phyloP scores from a whole-genome alignment of 768 basidiomycete genomes.

The Lepiota venenata region DNA sequence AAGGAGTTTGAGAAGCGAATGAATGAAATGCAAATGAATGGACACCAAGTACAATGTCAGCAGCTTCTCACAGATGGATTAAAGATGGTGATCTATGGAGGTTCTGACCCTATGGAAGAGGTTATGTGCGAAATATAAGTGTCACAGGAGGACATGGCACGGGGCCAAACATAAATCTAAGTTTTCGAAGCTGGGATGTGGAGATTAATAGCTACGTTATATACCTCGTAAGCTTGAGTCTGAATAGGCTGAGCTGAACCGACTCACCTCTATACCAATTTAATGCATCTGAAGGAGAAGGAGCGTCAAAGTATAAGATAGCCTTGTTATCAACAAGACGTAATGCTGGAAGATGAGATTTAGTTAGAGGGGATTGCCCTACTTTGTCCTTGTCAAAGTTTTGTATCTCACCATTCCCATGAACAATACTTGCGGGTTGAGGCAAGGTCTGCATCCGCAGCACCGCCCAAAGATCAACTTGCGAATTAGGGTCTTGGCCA shows the following conservation, averaged over 20 bases:
- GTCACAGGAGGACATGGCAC: slow-evolving; percentile 1
- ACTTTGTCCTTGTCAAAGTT: too few relatives aligned
- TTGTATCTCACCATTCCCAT: slow-evolving; percentile 64
- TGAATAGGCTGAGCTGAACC: background rate
- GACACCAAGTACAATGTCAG: slow-evolving; percentile 11
- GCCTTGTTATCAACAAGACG: slow-evolving; percentile 92
- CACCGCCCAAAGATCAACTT: slow-evolving; percentile 95
- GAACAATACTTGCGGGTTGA: slow-evolving; percentile 87
- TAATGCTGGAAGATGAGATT: slow-evolving; percentile 46
- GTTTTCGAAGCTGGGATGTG: slow-evolving; percentile 83
- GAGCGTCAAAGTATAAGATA: slow-evolving; percentile 85
- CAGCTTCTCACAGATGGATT: slow-evolving; percentile 18
- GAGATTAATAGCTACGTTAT: slow-evolving; percentile 76
- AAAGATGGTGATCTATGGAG: slow-evolving; percentile 17
- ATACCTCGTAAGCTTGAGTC: background rate
- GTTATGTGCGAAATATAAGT: background rate
- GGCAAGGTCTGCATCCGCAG: slow-evolving; percentile 92
- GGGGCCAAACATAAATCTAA: slow-evolving; percentile 29
- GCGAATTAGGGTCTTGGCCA: slow-evolving; percentile 67
- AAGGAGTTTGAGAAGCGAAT: background rate
- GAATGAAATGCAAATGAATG: slow-evolving; percentile 10
- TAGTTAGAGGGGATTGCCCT: background rate
- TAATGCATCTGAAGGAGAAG: slow-evolving; percentile 78
- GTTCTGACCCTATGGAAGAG: background rate
- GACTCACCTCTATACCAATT: slow-evolving; percentile 85